A percentile compares a stretch with the other conserved stretches of the same genome.
Evolutionary conservation across 1,284 basidiomycete genomes (phyloP).

Genomic region (Tausonia pullulans): DNA sequence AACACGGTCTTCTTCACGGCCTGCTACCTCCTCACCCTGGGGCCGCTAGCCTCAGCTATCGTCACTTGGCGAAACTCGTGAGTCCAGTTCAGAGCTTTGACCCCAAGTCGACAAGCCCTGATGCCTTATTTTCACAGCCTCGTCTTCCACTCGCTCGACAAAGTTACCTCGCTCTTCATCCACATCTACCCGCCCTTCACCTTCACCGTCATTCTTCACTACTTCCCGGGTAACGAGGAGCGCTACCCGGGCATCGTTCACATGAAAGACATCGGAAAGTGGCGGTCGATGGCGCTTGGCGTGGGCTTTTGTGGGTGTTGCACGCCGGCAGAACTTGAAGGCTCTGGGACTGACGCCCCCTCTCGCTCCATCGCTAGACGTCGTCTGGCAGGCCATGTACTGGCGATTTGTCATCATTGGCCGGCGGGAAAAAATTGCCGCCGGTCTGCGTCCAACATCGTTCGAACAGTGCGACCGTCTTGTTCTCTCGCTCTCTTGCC

Average conservation of each 20-base stretch:
- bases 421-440: conserved; percentile 70
- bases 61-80: conserved; percentile 83
- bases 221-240: conserved; percentile 58
- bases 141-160: conserved; percentile 91
- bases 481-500: neutral
- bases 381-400: conserved; percentile 77
- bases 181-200: conserved; percentile 79
- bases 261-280: conserved; percentile 31
- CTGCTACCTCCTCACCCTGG: conserved; percentile 77
- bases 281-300: conserved; percentile 30
- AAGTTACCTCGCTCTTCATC: conserved; percentile 80
- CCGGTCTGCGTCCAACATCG: conserved; percentile 73
- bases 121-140: conserved; percentile 32
- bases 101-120: neutral
- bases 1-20: conserved; percentile 66
- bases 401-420: conserved; percentile 80
- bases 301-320: conserved; percentile 25
- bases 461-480: conserved; percentile 48
- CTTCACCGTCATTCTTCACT: conserved; percentile 79
- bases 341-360: neutral
- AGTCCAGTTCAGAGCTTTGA: neutral
- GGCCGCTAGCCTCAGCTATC: conserved; percentile 79
- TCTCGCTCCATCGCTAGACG: conserved; percentile 42
- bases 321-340: neutral
- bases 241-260: conserved; percentile 70